These are phyloP conservation scores for Chamaenerion angustifolium DNA, from an alignment of 345 rosid genomes.

Conservation along the genomic window DNA sequence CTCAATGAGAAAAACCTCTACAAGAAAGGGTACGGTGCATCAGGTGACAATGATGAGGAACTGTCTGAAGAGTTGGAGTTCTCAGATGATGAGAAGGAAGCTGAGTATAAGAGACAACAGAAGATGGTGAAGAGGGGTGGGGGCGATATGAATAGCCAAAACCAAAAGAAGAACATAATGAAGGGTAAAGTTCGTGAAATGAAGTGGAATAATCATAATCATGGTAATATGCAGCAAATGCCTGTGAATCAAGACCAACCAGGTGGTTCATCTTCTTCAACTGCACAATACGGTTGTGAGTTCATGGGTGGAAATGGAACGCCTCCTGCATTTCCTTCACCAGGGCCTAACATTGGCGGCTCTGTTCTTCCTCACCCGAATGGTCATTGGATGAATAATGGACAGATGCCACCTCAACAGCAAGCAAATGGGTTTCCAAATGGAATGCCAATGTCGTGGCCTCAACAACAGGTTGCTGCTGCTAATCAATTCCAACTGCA, in stretches of 20 bases:
- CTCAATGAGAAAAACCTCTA: constrained; percentile 56
- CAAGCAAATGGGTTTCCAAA: constrained; percentile 28
- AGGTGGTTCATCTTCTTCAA: constrained; percentile 12
- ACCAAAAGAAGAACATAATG: constrained; percentile 37
- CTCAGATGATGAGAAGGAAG: constrained; percentile 95
- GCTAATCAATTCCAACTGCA: constrained; percentile 31
- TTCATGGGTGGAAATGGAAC: constrained; percentile 19
- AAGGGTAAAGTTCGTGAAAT: constrained; percentile 30
- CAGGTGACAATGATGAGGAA: constrained; percentile 94
- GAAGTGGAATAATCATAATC: constrained; percentile 18
- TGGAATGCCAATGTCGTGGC: constrained; percentile 13
- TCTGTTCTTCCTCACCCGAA: constrained; percentile 13
- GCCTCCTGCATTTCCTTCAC: no score
- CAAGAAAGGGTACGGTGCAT: constrained; percentile 96
- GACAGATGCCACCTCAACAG: constrained; percentile 18
- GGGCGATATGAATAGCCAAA: constrained; percentile 23
- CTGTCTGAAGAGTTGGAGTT: no score
- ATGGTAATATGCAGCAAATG: constrained; percentile 16
- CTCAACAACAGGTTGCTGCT: constrained; percentile 20
- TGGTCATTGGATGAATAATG: constrained; percentile 21
- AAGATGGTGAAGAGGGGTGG: constrained; percentile 68
- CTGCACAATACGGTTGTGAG: constrained; percentile 2
- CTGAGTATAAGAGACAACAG: constrained; percentile 49
- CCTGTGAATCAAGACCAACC: constrained; percentile 11
- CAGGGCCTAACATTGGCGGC: constrained; percentile 17